phyloP scores from a whole-genome alignment of 2,329 filamentous ascomycete genomes.

The Colletotrichum sp. region DNA sequence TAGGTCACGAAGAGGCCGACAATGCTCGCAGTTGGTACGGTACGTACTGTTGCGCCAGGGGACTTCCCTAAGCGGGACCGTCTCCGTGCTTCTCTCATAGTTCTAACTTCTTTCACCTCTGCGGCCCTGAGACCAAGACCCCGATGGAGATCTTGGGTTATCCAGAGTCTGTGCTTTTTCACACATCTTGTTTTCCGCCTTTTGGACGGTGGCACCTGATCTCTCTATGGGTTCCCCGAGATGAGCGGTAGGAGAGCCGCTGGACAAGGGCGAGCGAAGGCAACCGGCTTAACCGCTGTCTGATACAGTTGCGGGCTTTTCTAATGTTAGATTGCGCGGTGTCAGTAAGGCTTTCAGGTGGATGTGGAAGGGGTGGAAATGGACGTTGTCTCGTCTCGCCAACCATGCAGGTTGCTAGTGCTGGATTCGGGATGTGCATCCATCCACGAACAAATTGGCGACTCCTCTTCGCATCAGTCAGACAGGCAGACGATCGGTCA shows the following conservation, averaged over 20 bases:
- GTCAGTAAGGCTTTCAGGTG: not conserved
- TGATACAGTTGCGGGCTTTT: not conserved
- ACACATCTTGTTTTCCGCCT: not conserved
- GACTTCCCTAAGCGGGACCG: not conserved
- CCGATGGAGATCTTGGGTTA: conserved; percentile 4
- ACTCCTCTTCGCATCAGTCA: not conserved
- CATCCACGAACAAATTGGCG: conserved; percentile 27
- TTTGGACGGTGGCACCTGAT: not conserved
- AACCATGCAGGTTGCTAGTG: not conserved
- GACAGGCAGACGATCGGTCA: not conserved
- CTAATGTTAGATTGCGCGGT: not conserved
- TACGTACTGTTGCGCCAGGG: not conserved
- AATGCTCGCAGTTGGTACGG: not conserved
- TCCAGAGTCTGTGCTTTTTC: conserved; percentile 1
- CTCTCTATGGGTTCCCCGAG: not conserved
- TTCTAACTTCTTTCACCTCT: not conserved
- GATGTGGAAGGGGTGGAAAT: not conserved
- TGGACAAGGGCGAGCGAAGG: not conserved
- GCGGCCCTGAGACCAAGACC: not conserved
- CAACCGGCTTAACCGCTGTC: not conserved
- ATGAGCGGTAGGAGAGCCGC: not conserved
- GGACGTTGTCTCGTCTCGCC: not conserved
- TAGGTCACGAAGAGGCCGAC: not conserved
- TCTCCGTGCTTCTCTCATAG: conserved; percentile 2
- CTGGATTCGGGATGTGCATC: conserved; percentile 13